A percentile compares a stretch with the other conserved stretches of the same genome.
These are phyloP conservation scores for Cadophora sp. DNA, from an alignment of 2,329 filamentous ascomycete species.

Conservation along the genomic window DNA sequence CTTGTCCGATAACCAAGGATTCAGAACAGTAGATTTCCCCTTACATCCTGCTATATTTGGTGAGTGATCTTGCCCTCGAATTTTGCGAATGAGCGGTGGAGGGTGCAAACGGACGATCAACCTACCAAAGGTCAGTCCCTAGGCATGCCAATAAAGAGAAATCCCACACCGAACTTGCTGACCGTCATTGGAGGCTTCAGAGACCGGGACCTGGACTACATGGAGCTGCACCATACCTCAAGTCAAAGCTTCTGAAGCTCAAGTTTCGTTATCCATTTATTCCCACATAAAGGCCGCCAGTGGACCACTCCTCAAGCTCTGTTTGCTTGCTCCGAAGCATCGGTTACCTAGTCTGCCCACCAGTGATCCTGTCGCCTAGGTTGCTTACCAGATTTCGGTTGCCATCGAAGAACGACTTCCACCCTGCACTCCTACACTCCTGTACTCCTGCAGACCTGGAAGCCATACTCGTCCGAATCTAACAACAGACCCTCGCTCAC, in stretches of 20 bases:
- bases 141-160: conserved; percentile 58
- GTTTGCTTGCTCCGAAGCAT: conserved; percentile 40
- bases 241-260: conserved; percentile 38
- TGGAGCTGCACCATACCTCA: conserved; percentile 36
- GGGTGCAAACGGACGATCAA: conserved; percentile 55
- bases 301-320: conserved; percentile 35
- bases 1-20: conserved; percentile 26
- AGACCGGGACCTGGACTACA: conserved; percentile 38
- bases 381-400: conserved; percentile 30
- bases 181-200: conserved; percentile 38
- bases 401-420: conserved; percentile 34
- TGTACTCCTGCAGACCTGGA: conserved; percentile 39
- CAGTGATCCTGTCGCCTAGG: conserved; percentile 27
- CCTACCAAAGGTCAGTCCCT: conserved; percentile 51
- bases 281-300: conserved; percentile 37
- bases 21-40: conserved; percentile 25
- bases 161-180: conserved; percentile 49
- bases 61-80: conserved; percentile 51
- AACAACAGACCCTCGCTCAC: conserved; percentile 32
- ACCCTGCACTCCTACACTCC: conserved; percentile 17
- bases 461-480: conserved; percentile 30
- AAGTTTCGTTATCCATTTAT: conserved; percentile 35
- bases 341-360: conserved; percentile 35
- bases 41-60: conserved; percentile 25
- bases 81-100: conserved; percentile 55